These are phyloP conservation scores for Artomyces pyxidatus DNA, from an alignment of 768 basidiomycete genomes.

Conservation along the genomic window DNA sequence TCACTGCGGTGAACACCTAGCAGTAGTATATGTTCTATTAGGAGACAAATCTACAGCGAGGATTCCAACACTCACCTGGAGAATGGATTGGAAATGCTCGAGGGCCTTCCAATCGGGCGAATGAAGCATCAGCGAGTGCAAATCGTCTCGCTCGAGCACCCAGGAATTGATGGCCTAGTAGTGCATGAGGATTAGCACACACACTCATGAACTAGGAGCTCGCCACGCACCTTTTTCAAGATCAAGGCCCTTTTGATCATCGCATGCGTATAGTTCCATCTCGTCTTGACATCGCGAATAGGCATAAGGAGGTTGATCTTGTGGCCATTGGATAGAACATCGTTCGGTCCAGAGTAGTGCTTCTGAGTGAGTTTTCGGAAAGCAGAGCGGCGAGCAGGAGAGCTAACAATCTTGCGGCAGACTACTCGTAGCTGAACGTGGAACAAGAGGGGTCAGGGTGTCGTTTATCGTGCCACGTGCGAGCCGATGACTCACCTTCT, in stretches of 20 bases:
- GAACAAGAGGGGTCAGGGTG: background rate
- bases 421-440: conserved; percentile 23
- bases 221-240: conserved; percentile 19
- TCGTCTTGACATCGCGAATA: conserved; percentile 25
- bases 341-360: conserved; percentile 8
- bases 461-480: background rate
- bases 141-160: conserved; percentile 17
- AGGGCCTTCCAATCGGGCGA: conserved; percentile 6
- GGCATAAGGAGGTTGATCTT: conserved; percentile 20
- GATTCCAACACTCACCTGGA: background rate
- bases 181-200: background rate
- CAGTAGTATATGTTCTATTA: background rate
- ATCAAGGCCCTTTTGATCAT: conserved; percentile 24
- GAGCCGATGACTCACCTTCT: conserved; percentile 4
- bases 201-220: background rate
- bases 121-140: conserved; percentile 10
- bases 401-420: conserved; percentile 24
- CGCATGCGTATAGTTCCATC: conserved; percentile 30
- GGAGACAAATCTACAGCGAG: background rate
- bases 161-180: conserved; percentile 27
- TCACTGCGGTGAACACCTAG: conserved; percentile 26
- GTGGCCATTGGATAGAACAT: background rate
- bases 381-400: conserved; percentile 22
- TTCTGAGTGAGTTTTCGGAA: conserved; percentile 17
- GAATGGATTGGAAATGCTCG: background rate